These are phyloP conservation scores for Micromonas pusilla DNA, from an alignment of 139 green algal genomes.

Conservation along the genomic window DNA sequence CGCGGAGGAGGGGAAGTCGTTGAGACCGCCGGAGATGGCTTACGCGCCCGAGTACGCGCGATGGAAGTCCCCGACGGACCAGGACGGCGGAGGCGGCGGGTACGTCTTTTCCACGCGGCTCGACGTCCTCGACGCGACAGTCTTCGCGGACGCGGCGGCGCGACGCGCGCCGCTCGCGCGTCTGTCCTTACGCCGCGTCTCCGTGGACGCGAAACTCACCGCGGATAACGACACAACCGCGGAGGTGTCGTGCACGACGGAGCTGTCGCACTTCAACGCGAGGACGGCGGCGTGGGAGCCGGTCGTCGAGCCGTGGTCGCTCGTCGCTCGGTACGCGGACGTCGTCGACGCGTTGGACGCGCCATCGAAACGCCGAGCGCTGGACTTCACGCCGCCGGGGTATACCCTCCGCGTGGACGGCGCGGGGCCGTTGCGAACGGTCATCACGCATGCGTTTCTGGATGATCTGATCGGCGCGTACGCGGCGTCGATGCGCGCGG, in stretches of 20 bases:
- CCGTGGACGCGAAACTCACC: background rate
- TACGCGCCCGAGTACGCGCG: no score
- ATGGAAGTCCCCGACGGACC: no score
- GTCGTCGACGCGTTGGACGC: background rate
- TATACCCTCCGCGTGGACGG: background rate
- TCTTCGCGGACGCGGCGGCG: background rate
- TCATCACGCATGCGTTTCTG: background rate
- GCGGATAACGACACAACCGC: background rate
- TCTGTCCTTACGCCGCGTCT: background rate
- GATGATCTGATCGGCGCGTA: background rate
- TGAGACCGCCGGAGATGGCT: background rate
- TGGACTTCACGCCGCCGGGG: background rate
- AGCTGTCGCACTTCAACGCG: background rate
- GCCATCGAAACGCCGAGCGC: background rate
- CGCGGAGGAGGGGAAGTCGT: background rate
- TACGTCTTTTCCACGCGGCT: no score
- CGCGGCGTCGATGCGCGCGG: background rate
- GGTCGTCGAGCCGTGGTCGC: background rate
- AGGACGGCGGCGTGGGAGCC: background rate
- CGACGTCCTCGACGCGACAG: background rate
- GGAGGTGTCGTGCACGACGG: background rate
- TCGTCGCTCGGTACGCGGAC: background rate
- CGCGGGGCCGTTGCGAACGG: background rate
- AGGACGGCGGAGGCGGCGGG: no score
- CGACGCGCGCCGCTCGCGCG: background rate